Base-by-base conservation (phyloP, 2,329 filamentous ascomycete species). In the Ophiocordyceps unilateralis region DNA sequence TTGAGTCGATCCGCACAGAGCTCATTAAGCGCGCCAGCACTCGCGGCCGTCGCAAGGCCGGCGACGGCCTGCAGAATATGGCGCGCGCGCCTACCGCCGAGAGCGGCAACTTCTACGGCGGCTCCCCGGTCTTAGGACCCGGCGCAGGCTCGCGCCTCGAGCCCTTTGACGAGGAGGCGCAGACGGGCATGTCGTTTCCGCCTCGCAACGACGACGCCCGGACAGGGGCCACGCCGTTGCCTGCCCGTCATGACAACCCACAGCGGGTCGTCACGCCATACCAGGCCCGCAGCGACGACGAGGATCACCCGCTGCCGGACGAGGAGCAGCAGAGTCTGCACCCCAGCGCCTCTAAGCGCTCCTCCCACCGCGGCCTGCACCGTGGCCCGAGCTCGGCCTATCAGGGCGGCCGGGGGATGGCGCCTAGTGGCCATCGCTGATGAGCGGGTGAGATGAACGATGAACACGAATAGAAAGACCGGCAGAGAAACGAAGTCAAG, bases 11-110 rank as follows among this genome's bases (percentile, higher is more conserved):
- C 37, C 60, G 60, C 46, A 56, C 50, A 36, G 55, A 60, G 40
- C 55, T 61, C 22, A 48, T 56, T 43, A 63, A 63, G 53, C 58
- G 61, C 38, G 62, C 65, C 41, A 70, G 67, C 50, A 66, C 65
- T 45, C 62, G 65, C 22, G 69, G 69, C 34, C 66, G 68, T 28
- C 65, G 69, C 49, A 66, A 62, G 53, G 65, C 67, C 9, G 69
- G 69, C 43, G 67, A 72, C 40, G 60, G 58, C 1, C 50, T 68
- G 9, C 62, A 66, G 9, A 50, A 57, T 4, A 53, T 58, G 26
- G 54, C 55, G 41, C 54, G 50, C 45, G 54, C 45, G 5, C 55
- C 32, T 5, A 36, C 32, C 2, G 17, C 32, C 32, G 32, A 36
- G 32, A 36, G 32, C 32, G 32, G n/a, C 32, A 36, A 17, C 32